Conservation (phyloP, 768 basidiomycete species). For the Tricholoma matsutake region DNA sequence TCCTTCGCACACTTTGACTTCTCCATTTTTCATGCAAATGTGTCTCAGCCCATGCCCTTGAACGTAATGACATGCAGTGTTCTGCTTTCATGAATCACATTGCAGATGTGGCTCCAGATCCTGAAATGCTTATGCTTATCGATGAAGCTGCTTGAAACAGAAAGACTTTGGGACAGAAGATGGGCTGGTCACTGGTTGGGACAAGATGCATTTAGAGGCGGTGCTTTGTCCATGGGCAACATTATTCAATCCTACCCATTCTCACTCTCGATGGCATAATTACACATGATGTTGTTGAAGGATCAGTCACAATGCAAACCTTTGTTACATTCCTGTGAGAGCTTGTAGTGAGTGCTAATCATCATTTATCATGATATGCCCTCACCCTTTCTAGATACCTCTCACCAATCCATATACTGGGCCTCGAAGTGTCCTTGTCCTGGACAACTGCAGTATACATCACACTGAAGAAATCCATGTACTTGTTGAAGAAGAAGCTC, state of each 20-base stretch:
- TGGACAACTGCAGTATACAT: too few species aligned
- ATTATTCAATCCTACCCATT: too few species aligned
- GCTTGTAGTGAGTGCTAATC: neutral
- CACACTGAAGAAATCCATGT: neutral
- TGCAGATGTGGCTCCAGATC: too few species aligned
- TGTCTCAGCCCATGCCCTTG: too few species aligned
- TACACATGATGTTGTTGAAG: conserved; percentile 13
- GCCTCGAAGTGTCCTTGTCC: neutral
- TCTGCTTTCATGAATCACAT: conserved; percentile 11
- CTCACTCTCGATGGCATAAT: too few species aligned
- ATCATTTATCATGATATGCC: too few species aligned
- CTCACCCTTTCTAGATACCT: neutral
- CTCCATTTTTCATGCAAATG: too few species aligned
- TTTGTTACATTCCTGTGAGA: too few species aligned
- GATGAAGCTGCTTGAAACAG: conserved; percentile 2
- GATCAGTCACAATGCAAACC: neutral
- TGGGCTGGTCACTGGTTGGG: too few species aligned
- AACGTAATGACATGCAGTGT: neutral
- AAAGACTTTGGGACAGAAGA: conserved; percentile 1
- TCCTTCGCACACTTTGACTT: neutral
- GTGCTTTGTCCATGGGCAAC: too few species aligned
- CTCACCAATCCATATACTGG: neutral
- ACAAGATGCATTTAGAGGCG: too few species aligned
- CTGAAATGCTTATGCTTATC: too few species aligned
- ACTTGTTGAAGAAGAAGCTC: neutral